A percentile compares a stretch with the other conserved stretches of the same genome.
Evolutionary conservation across 2,329 filamentous ascomycete species (phyloP).

Genomic region (Exserohilum rostratum): DNA sequence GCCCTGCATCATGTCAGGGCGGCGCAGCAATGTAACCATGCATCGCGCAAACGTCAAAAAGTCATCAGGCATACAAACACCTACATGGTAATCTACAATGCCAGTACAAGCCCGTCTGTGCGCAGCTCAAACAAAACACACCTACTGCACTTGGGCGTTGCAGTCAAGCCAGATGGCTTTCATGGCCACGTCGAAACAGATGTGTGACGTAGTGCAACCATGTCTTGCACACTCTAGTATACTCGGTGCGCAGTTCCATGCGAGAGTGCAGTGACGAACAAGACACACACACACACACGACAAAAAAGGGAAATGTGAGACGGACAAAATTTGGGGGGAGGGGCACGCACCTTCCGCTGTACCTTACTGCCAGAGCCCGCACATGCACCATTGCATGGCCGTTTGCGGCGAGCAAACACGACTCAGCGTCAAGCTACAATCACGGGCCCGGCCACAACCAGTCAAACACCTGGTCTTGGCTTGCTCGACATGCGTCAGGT

Average conservation of each 20-base stretch:
- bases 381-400: slow-evolving; percentile 8
- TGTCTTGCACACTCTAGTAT: not conserved
- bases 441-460: slow-evolving; percentile 22
- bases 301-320: slow-evolving; percentile 22
- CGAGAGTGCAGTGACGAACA: not conserved
- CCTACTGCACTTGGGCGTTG: not conserved
- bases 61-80: not conserved
- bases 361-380: slow-evolving; percentile 17
- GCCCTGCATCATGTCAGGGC: not conserved
- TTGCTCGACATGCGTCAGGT: slow-evolving; percentile 1
- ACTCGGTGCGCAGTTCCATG: not conserved
- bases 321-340: slow-evolving; percentile 24
- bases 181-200: too few relatives aligned
- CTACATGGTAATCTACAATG: not conserved
- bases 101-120: not conserved
- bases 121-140: not conserved
- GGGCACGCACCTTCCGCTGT: slow-evolving; percentile 36
- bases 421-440: slow-evolving; percentile 16
- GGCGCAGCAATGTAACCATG: not conserved
- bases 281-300: slow-evolving; percentile 13
- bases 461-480: slow-evolving; percentile 1
- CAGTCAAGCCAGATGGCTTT: not conserved
- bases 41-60: not conserved
- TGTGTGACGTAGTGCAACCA: not conserved
- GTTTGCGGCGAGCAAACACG: slow-evolving; percentile 17